A percentile compares a stretch with the other conserved stretches of the same genome.
These are phyloP conservation scores for Podaxis sp. DNA, from an alignment of 768 basidiomycete species.

Conservation along the genomic window DNA sequence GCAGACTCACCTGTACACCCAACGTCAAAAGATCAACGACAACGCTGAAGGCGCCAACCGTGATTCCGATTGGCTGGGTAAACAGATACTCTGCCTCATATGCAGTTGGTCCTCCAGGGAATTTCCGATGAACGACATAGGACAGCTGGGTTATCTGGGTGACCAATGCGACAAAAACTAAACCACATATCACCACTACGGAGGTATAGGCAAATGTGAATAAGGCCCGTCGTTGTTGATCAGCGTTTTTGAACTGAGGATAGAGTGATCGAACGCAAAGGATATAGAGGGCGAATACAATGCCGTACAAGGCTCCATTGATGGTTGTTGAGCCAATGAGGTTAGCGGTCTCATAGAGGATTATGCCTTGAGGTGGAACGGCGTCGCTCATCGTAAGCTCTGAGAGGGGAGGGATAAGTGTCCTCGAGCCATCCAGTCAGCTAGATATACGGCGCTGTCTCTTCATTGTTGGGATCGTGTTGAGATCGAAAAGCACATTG, in stretches of 20 bases:
- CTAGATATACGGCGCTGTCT: no score
- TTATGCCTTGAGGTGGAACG: neutral
- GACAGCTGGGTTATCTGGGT: neutral
- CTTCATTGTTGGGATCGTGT: no score
- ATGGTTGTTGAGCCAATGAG: neutral
- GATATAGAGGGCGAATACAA: neutral
- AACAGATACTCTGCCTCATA: neutral
- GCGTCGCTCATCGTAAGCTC: neutral
- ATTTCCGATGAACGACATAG: neutral
- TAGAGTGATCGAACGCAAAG: neutral
- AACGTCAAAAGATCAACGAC: neutral
- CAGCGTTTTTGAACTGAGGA: neutral
- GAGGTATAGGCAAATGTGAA: neutral
- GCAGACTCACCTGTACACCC: neutral
- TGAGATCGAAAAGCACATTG: no score
- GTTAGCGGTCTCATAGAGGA: neutral
- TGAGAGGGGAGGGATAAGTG: no score
- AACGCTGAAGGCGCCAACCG: neutral
- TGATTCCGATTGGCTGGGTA: neutral
- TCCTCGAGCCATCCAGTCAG: no score
- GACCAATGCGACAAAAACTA: neutral
- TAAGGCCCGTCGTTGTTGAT: neutral
- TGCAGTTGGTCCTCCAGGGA: neutral
- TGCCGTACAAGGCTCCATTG: neutral
- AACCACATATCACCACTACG: neutral